Base-by-base conservation (phyloP, 805 yeast genomes). In the Metschnikowia borealis region DNA sequence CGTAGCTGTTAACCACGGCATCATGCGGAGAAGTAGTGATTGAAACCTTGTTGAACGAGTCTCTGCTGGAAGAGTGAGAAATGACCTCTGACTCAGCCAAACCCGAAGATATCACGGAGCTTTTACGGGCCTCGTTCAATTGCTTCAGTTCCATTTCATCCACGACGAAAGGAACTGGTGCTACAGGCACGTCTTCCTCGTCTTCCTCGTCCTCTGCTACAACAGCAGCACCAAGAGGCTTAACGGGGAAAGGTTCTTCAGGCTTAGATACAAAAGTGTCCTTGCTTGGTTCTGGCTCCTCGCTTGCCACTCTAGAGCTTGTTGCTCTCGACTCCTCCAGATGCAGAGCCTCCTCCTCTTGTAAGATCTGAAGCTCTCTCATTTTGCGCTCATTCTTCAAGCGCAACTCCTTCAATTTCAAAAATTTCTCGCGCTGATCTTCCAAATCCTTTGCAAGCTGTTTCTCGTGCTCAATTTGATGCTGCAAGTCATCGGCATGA, bases 381-480 rank as follows among this genome's bases (percentile, higher is more conserved):
- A 70, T 53, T 49, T 59, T 56, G 45, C 60, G 49, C 50, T 69
- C 73, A 46, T 67, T 64, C 38, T 61, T 62, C 32, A 64, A 51
- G 42, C 69, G 61, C 53, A 58, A 52, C 47, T 52, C 39, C 49
- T 65, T 66, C 54, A 72, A 62, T 32, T 60, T 56, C 51, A 70
- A 73, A 52, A 65, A 71, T 48, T 71, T 74, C 31, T 65, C 55
- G 35, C 71, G 68, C 51, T 68, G 66, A 17, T 54, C 50, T 55
- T 75, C 80, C 46, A 75, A 56, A 49, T 70, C 66, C 38, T 63
- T 65, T 21, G 74, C 74, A 48, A 67, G 51, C 17, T 59, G 61
- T 58, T 68, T 68, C 54, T 78, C 80, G 49, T 69, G 57, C 42
- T 65, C 71, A 18, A 75, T 62, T 55, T 74, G 68, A 48, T 64